Evolutionary conservation across 2,329 filamentous ascomycete species (phyloP).

Genomic region (Pseudogymnoascus pannorum): DNA sequence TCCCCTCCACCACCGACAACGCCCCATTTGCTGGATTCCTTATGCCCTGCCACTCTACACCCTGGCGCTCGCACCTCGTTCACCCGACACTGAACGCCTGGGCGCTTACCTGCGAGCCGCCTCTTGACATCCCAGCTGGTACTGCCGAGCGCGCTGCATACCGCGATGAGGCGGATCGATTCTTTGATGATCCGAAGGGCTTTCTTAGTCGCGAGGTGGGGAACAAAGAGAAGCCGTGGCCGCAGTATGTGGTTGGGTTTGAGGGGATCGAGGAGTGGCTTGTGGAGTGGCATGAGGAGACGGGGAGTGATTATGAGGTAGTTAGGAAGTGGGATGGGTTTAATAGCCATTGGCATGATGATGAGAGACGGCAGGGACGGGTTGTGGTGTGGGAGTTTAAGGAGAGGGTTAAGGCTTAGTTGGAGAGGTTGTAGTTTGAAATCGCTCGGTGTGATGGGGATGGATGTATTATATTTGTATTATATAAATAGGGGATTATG

Average conservation of each 20-base stretch:
- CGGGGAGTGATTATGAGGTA: slow-evolving; percentile 36
- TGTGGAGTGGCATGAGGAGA: slow-evolving; percentile 36
- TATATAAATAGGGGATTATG: neutral
- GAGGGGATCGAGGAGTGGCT: slow-evolving; percentile 47
- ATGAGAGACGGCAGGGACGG: slow-evolving; percentile 47
- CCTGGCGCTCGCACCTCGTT: slow-evolving; percentile 84
- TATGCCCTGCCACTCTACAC: slow-evolving; percentile 92
- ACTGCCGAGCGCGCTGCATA: slow-evolving; percentile 59
- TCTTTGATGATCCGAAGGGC: slow-evolving; percentile 59
- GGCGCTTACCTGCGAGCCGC: slow-evolving; percentile 86
- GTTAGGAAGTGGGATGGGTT: slow-evolving; percentile 47
- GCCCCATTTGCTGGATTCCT: slow-evolving; percentile 70
- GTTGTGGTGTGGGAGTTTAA: slow-evolving; percentile 50
- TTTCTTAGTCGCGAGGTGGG: slow-evolving; percentile 43
- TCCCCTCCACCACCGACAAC: slow-evolving; percentile 22
- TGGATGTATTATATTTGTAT: neutral
- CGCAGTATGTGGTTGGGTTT: slow-evolving; percentile 54
- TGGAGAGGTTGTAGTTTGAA: neutral
- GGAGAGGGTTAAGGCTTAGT: neutral
- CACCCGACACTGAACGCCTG: slow-evolving; percentile 69
- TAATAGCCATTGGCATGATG: slow-evolving; percentile 58
- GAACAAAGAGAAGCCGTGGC: slow-evolving; percentile 34
- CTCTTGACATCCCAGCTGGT: slow-evolving; percentile 56
- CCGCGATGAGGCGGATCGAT: slow-evolving; percentile 82
- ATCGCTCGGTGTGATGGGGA: neutral